phyloP scores from a whole-genome alignment of 179 eudicot genomes.

The Gypsophila paniculata region DNA sequence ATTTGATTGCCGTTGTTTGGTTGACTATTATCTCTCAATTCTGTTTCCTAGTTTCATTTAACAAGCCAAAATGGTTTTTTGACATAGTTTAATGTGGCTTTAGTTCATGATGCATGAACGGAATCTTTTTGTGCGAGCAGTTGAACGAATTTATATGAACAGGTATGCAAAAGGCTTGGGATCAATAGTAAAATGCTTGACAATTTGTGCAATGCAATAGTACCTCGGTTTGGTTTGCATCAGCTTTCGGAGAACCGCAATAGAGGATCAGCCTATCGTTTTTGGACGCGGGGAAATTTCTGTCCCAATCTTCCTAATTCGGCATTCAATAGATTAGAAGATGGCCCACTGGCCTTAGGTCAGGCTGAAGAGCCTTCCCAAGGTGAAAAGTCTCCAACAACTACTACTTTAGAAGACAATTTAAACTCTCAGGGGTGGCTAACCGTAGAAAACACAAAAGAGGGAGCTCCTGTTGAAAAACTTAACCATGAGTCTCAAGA shows the following conservation, averaged over 20 bases:
- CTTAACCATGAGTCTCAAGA: conserved; percentile 27
- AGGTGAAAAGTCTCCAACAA: conserved; percentile 28
- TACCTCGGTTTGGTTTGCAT: conserved; percentile 70
- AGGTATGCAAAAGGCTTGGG: conserved; percentile 87
- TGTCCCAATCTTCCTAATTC: conserved; percentile 41
- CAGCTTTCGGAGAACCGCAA: conserved; percentile 61
- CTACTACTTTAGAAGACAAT: conserved; percentile 29
- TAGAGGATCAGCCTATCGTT: conserved; percentile 59
- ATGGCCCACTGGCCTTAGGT: conserved; percentile 22
- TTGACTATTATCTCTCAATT: background rate
- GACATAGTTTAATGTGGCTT: background rate
- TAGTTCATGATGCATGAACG: background rate
- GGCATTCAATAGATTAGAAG: conserved; percentile 30
- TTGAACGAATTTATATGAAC: conserved; percentile 19
- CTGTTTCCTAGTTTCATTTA: background rate
- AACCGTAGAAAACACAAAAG: conserved; percentile 23
- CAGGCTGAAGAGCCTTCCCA: conserved; percentile 25
- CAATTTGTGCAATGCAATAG: conserved; percentile 48
- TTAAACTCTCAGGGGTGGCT: conserved; percentile 31
- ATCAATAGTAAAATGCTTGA: conserved; percentile 62
- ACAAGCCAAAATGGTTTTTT: background rate
- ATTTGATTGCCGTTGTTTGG: background rate
- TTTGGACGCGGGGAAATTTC: conserved; percentile 73
- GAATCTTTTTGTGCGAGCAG: background rate
- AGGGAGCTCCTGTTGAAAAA: conserved; percentile 34